Base-by-base conservation (phyloP, 352 stramenopile genomes). In the Lagenidium giganteum region DNA sequence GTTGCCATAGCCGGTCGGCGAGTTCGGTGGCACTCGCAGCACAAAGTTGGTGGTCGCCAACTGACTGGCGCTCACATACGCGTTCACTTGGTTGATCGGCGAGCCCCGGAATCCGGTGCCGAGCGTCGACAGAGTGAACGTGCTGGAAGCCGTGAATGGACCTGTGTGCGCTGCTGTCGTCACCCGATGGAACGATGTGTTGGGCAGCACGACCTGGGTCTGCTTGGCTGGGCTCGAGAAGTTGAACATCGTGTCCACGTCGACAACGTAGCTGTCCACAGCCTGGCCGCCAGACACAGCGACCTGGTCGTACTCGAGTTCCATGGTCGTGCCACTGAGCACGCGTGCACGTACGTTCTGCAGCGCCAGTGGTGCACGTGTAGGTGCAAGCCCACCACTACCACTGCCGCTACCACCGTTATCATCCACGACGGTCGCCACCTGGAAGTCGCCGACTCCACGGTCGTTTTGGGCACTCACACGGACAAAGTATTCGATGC, bases 391-490 rank as follows among this genome's bases (percentile, higher is more conserved):
- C 1, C 61, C 54, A 13, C 54, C 35, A 9, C 29, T 57, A 6
- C 27, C 42, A 14, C 34, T 40, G 17, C 34, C 40, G 4, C 41
- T 52, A 5, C 12, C 5, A 0, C 41, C 42, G 16, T 11, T 40
- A 5, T 29, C 35, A 17, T 47, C 33, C 5, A 55, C 24, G 8
- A 43, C 43, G 4, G 32, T 45, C 6, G 53, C 56, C 22, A 42
- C 65, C 2, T 67, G 72, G 25, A 90, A 96, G 2, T 56, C 69
- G 1, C 90, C 85, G 23, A 70, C 64, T 6, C 92, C 89, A 31
- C 70, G 70, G 46, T 95, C 86, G 42, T 95, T 97, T 8, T 59
- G 51, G 8, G 86, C 87, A 24, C 73, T 67, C 5, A 98, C 77
- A 13, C 85, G 73, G 6, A 89, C 79, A 27, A 72, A 87, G 59